Evolutionary conservation across 306 rosid species (phyloP), one percentile per base, ranked within the genome.

Genomic region (Bauhinia variegata): DNA sequence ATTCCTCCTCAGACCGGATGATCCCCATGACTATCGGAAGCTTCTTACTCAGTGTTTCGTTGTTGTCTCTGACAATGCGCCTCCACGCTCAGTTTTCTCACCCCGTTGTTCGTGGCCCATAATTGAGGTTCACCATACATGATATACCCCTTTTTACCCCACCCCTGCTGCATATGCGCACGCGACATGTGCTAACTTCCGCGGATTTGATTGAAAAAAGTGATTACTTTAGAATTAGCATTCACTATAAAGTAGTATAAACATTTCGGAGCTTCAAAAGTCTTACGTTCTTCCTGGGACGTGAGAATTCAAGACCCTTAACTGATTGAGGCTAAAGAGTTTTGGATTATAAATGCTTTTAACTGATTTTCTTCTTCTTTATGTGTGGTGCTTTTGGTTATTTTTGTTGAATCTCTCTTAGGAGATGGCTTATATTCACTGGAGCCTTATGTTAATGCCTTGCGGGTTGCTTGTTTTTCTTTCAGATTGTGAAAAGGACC

Each of bases 401-500:
- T 36, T 6, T 36, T 36, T 41, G 4, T 18, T 19, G 2, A 51
- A 51, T 6, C 15, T 4, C 1, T 44, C 9, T 47, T 32, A 41
- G 8, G 63, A 43, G 8, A 51, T 53, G 23, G 11, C 10, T 38
- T 57, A 3, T 11, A 1, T 62, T 73, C 3, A 11, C 50, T 32
- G 58, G 38, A 69, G 39, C 15, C 36, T 49, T 3, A 17, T 66
- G 34, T 14, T n/a, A 54, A 37, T 68, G 49, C 16, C 32, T 48
- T 19, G 11, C 37, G 8, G 34, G 34, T 53, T 38, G 47, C 12
- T 65, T 17, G 7, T 67, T 62, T 32, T 74, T 39, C 43, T 70
- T 70, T 64, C 89, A 92, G 96, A 68, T 89, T 23, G 87, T 92
- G 31, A 73, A 32, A 64, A 77, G 73, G 64, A 78, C 78, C 38